Conservation (phyloP, 495 filamentous ascomycete species). For the Immersiella caudata region DNA sequence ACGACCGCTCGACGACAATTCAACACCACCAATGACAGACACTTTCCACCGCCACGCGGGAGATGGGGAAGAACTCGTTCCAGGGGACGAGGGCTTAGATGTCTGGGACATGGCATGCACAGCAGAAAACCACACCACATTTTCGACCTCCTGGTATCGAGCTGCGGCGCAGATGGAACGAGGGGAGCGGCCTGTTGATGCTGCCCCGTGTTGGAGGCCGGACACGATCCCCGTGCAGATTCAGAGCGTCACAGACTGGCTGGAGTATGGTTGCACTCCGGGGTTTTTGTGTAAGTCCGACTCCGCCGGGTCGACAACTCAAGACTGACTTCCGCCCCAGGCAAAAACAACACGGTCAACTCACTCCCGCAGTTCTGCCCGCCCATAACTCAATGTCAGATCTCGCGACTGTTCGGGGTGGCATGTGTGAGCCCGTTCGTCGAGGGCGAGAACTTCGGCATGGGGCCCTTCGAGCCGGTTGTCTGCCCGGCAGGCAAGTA, state of each 20-base stretch:
- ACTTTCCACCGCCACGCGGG: constrained; percentile 22
- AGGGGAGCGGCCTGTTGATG: constrained; percentile 29
- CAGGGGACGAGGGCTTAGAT: constrained; percentile 12
- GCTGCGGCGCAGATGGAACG: constrained; percentile 17
- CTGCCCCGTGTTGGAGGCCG: constrained; percentile 41
- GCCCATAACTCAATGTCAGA: constrained; percentile 42
- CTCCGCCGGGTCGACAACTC: not conserved
- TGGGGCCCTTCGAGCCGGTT: constrained; percentile 49
- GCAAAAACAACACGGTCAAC: constrained; percentile 49
- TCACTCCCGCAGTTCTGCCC: constrained; percentile 51
- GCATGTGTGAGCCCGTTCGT: constrained; percentile 28
- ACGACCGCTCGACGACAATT: constrained; percentile 34
- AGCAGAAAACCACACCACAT: constrained; percentile 34
- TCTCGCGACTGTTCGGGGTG: constrained; percentile 38
- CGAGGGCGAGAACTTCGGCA: constrained; percentile 37
- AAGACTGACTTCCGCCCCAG: constrained; percentile 31
- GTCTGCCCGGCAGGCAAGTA: constrained; percentile 49
- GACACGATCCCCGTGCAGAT: constrained; percentile 39
- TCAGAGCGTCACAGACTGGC: constrained; percentile 40
- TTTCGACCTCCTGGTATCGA: constrained; percentile 39
- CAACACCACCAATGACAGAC: constrained; percentile 31
- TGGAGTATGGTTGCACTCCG: constrained; percentile 37
- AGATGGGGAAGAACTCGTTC: constrained; percentile 20
- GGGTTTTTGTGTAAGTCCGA: constrained; percentile 47
- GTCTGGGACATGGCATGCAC: constrained; percentile 41